phyloP scores from a whole-genome alignment of 768 basidiomycete genomes.

The Ramaria sp. region DNA sequence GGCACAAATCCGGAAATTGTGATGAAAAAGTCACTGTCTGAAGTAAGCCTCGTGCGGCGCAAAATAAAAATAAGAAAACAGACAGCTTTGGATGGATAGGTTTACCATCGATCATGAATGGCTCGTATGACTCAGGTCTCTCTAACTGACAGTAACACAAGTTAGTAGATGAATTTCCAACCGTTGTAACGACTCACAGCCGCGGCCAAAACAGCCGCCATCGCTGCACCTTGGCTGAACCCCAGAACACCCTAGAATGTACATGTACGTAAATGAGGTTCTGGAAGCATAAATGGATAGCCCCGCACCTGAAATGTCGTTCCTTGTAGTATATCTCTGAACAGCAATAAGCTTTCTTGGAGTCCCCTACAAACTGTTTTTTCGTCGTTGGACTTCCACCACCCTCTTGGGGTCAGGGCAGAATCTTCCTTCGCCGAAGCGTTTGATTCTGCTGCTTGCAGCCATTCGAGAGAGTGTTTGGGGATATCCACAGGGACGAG shows the following conservation, averaged over 20 bases:
- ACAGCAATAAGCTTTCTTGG: conserved; percentile 39
- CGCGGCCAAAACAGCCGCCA: conserved; percentile 61
- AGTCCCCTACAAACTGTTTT: conserved; percentile 43
- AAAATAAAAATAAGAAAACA: conserved; percentile 15
- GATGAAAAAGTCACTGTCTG: conserved; percentile 55
- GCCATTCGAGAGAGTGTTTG: conserved; percentile 21
- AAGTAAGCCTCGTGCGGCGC: neutral
- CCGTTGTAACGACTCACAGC: conserved; percentile 36
- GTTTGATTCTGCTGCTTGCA: conserved; percentile 29
- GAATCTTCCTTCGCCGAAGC: conserved; percentile 32
- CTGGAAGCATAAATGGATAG: neutral
- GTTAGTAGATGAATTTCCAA: neutral
- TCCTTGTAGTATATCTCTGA: conserved; percentile 46
- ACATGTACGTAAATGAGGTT: neutral
- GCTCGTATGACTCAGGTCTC: conserved; percentile 37
- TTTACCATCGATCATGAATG: conserved; percentile 52
- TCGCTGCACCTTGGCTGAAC: conserved; percentile 74
- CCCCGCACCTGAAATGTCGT: conserved; percentile 58
- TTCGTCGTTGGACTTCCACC: conserved; percentile 55
- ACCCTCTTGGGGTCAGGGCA: conserved; percentile 49
- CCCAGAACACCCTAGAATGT: conserved; percentile 71
- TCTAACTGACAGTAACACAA: conserved; percentile 32
- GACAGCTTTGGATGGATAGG: conserved; percentile 71
- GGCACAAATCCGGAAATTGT: conserved; percentile 64
- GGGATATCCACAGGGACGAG: conserved; percentile 55